These are phyloP conservation scores for Vanilla planifolia DNA, from an alignment of 106 monocot species.

Conservation along the genomic window DNA sequence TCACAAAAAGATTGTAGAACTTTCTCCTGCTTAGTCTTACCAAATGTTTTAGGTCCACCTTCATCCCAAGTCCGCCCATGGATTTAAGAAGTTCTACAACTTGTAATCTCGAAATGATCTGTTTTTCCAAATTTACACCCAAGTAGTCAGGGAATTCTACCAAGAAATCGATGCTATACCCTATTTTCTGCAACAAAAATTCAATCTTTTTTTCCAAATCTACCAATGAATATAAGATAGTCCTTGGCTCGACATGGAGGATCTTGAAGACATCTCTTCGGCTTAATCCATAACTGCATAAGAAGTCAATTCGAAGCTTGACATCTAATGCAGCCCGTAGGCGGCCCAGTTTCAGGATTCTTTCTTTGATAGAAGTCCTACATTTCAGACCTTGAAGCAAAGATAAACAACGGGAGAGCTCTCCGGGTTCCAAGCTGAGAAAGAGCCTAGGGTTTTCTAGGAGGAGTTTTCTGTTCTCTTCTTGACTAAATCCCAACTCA, in stretches of 20 bases:
- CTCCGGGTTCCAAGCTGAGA: slow-evolving; percentile 58
- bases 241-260: slow-evolving; percentile 62
- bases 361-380: slow-evolving; percentile 48
- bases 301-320: slow-evolving; percentile 59
- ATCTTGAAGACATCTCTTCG: slow-evolving; percentile 69
- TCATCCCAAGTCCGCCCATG: slow-evolving; percentile 41
- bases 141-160: slow-evolving; percentile 70
- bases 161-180: slow-evolving; percentile 40
- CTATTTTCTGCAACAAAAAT: slow-evolving; percentile 46
- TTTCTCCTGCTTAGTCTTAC: slow-evolving; percentile 52
- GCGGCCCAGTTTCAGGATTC: slow-evolving; percentile 34
- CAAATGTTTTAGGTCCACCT: slow-evolving; percentile 62
- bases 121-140: slow-evolving; percentile 83
- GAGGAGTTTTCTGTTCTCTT: slow-evolving; percentile 33
- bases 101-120: slow-evolving; percentile 57
- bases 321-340: slow-evolving; percentile 37
- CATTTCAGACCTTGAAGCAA: slow-evolving; percentile 64
- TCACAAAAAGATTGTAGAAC: slow-evolving; percentile 84
- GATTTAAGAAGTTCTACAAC: slow-evolving; percentile 68
- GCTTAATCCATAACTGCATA: slow-evolving; percentile 63
- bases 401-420: slow-evolving; percentile 41
- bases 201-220: slow-evolving; percentile 80
- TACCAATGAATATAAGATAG: slow-evolving; percentile 41
- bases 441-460: slow-evolving; percentile 32
- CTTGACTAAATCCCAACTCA: slow-evolving; percentile 22